phyloP scores from a whole-genome alignment of 176 grass and related monocot species.

The Hyparrhenia diplandra region DNA sequence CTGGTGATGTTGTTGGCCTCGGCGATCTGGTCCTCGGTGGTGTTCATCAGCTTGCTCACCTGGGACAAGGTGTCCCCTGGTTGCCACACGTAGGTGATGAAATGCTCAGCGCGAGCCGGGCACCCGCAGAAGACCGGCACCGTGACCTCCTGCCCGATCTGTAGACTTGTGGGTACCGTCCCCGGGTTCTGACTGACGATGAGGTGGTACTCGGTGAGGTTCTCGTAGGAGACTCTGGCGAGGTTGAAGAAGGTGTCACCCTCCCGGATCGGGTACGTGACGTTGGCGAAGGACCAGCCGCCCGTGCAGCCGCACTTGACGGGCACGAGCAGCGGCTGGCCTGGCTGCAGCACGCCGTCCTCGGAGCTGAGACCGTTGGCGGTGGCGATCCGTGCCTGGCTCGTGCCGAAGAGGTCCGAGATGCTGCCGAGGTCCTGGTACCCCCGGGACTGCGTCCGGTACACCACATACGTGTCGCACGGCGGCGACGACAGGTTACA shows the following conservation, averaged over 20 bases:
- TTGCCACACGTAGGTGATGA: slow-evolving; percentile 55
- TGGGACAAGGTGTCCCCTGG: slow-evolving; percentile 22
- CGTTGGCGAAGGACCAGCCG: slow-evolving; percentile 44
- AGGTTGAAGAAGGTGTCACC: slow-evolving; percentile 46
- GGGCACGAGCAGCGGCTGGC: slow-evolving; percentile 54
- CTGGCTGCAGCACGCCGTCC: slow-evolving; percentile 37
- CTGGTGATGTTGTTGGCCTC: slow-evolving; percentile 30
- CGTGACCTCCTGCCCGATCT: slow-evolving; percentile 22
- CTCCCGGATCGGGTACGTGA: slow-evolving; percentile 35
- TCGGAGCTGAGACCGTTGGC: slow-evolving; percentile 50
- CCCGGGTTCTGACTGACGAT: slow-evolving; percentile 35
- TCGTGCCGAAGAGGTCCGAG: slow-evolving; percentile 63
- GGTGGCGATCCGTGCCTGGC: slow-evolving; percentile 26
- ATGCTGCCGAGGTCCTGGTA: slow-evolving; percentile 33
- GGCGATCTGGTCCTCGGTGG: background rate
- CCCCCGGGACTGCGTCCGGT: slow-evolving; percentile 40
- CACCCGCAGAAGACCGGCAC: slow-evolving; percentile 61
- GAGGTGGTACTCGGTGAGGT: slow-evolving; percentile 30
- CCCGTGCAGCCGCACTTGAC: slow-evolving; percentile 46
- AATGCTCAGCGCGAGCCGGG: slow-evolving; percentile 17
- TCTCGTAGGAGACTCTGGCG: slow-evolving; percentile 27
- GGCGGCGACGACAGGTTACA: slow-evolving; percentile 10
- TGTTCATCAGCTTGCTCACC: slow-evolving; percentile 40
- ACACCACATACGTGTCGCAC: slow-evolving; percentile 48
- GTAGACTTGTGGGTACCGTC: background rate